Conservation (phyloP, 257 asterid species). For the Solanum pennellii region DNA sequence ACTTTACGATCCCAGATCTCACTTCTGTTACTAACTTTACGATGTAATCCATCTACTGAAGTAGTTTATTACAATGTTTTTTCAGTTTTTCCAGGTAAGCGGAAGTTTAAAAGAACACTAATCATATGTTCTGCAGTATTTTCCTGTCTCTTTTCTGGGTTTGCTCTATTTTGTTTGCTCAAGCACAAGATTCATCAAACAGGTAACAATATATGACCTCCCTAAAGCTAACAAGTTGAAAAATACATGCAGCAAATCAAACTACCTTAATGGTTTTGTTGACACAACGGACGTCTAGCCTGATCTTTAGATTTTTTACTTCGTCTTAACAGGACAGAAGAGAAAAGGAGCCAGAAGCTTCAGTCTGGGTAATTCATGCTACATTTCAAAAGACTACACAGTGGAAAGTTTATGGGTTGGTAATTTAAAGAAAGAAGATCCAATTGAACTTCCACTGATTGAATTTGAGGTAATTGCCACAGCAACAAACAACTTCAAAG, state of each 20-base stretch:
- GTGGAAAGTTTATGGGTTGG: neutral
- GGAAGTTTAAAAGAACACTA: neutral
- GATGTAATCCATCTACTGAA: neutral
- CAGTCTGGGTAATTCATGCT: neutral
- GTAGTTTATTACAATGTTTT: neutral
- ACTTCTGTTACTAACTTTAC: neutral
- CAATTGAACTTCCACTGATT: constrained; percentile 5
- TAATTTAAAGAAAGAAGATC: neutral
- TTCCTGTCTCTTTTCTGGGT: neutral
- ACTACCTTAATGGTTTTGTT: neutral
- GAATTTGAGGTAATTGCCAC: constrained; percentile 4
- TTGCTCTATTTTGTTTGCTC: neutral
- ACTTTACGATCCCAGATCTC: neutral
- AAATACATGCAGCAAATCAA: neutral
- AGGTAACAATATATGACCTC: neutral
- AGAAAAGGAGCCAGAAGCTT: neutral
- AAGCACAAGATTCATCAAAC: neutral
- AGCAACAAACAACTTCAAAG: constrained; percentile 12
- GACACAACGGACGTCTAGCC: neutral
- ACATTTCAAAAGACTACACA: neutral
- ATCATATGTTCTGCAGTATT: neutral
- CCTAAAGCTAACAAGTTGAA: neutral
- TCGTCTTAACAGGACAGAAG: neutral
- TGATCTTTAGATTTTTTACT: neutral
- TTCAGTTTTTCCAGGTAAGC: constrained; percentile 1